phyloP scores from a whole-genome alignment of 2,329 filamentous ascomycete species.

The Fusarium graminum region DNA sequence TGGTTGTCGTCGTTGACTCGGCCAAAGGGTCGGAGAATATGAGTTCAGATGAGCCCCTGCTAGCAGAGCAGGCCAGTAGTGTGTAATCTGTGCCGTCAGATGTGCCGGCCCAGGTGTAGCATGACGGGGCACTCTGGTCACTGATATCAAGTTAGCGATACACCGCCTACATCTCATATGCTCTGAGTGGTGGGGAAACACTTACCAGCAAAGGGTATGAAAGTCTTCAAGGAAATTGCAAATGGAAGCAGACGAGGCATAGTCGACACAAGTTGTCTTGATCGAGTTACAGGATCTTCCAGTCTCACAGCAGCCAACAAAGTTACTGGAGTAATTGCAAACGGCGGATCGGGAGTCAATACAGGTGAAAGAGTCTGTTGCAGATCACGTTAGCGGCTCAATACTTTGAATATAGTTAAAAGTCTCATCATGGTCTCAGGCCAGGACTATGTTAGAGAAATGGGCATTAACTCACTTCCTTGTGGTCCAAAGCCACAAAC shows the following conservation, averaged over 20 bases:
- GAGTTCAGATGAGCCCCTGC: constrained; percentile 45
- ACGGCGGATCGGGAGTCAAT: constrained; percentile 42
- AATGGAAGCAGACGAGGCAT: constrained; percentile 37
- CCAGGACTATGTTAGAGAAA: neutral
- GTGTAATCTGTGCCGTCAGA: constrained; percentile 42
- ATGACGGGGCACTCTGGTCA: constrained; percentile 34
- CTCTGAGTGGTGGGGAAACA: neutral
- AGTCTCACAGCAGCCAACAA: constrained; percentile 52
- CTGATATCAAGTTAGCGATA: constrained; percentile 33
- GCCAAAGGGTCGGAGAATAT: constrained; percentile 51
- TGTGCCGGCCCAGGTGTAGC: constrained; percentile 51
- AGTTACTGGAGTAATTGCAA: constrained; percentile 47
- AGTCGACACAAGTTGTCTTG: constrained; percentile 53
- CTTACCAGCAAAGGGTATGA: constrained; percentile 56
- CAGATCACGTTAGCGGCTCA: constrained; percentile 3
- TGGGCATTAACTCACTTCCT: constrained; percentile 49
- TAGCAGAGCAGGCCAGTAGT: constrained; percentile 48
- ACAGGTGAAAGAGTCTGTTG: constrained; percentile 50
- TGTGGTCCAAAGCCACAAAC: constrained; percentile 52
- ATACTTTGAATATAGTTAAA: neutral
- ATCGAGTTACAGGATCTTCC: constrained; percentile 49
- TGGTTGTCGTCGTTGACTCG: constrained; percentile 18
- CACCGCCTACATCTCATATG: neutral
- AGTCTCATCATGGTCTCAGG: neutral
- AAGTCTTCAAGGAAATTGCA: constrained; percentile 50